Evolutionary conservation across 257 asterid species (phyloP).

Genomic region (Eustoma russellianum): DNA sequence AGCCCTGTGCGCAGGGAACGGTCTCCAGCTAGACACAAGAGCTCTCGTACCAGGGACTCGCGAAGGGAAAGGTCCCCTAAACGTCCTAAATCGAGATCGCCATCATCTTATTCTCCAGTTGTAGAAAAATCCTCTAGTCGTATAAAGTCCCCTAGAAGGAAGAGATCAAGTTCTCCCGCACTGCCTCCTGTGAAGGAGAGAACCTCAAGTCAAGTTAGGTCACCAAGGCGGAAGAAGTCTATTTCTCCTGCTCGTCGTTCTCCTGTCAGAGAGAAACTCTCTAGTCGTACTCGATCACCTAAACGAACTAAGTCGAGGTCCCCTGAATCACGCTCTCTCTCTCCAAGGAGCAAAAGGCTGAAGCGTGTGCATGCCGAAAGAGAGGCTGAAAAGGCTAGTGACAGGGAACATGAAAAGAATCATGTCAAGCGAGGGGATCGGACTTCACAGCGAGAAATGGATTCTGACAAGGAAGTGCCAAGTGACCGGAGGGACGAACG

Average conservation of each 20-base stretch:
- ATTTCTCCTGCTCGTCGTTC: constrained; percentile 40
- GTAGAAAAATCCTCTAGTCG: constrained; percentile 34
- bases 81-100: constrained; percentile 38
- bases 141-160: constrained; percentile 37
- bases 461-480: constrained; percentile 33
- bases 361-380: constrained; percentile 50
- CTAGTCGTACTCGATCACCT: constrained; percentile 38
- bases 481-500: constrained; percentile 43
- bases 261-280: constrained; percentile 29
- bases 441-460: constrained; percentile 33
- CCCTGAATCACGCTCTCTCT: constrained; percentile 36
- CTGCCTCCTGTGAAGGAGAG: constrained; percentile 49
- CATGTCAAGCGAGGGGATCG: constrained; percentile 40
- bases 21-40: no score
- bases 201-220: constrained; percentile 28
- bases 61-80: constrained; percentile 57
- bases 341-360: constrained; percentile 73
- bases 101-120: constrained; percentile 25
- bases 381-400: constrained; percentile 38
- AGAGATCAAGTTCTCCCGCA: constrained; percentile 44
- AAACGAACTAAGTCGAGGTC: constrained; percentile 34
- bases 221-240: constrained; percentile 37
- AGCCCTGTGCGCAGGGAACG: constrained; percentile 42
- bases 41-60: constrained; percentile 21
- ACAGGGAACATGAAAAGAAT: constrained; percentile 35